Evolutionary conservation across 805 yeast species (phyloP).

Genomic region (Pichia sporocuriosa): DNA sequence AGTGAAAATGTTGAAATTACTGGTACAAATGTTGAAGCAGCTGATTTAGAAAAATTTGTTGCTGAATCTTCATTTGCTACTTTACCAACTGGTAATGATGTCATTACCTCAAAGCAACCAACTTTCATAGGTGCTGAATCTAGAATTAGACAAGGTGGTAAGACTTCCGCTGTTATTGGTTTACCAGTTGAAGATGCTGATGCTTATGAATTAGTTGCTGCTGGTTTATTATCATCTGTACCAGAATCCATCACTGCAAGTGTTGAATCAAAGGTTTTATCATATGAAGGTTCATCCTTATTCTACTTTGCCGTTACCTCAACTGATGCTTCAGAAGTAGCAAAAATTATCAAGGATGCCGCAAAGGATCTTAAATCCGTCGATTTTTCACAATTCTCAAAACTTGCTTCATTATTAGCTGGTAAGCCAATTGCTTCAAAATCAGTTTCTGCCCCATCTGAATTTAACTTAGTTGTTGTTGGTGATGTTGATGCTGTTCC

Average conservation of each 20-base stretch:
- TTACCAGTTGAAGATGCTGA: conserved; percentile 64
- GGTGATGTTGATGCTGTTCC: conserved; percentile 88
- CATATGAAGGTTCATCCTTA: conserved; percentile 75
- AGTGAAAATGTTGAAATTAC: conserved; percentile 63
- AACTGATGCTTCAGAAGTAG: conserved; percentile 48
- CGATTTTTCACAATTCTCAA: conserved; percentile 37
- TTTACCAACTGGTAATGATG: conserved; percentile 55
- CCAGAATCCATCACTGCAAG: conserved; percentile 48
- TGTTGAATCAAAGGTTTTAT: conserved; percentile 46
- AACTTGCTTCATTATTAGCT: conserved; percentile 41
- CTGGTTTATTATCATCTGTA: conserved; percentile 49
- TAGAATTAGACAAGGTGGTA: conserved; percentile 58
- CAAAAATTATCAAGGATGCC: conserved; percentile 54
- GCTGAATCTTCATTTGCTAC: conserved; percentile 56
- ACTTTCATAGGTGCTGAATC: conserved; percentile 58
- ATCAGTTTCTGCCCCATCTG: conserved; percentile 38
- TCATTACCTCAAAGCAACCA: conserved; percentile 31
- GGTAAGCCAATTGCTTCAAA: conserved; percentile 32
- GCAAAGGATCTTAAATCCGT: conserved; percentile 42
- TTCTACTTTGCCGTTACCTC: conserved; percentile 66
- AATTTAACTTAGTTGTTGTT: conserved; percentile 79
- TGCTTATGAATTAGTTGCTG: conserved; percentile 63
- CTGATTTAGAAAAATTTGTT: conserved; percentile 63
- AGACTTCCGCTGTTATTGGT: conserved; percentile 72
- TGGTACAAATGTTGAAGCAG: conserved; percentile 67